Evolutionary conservation across 1,284 basidiomycete species (phyloP).

Genomic region (Marasmius tenuissimus): DNA sequence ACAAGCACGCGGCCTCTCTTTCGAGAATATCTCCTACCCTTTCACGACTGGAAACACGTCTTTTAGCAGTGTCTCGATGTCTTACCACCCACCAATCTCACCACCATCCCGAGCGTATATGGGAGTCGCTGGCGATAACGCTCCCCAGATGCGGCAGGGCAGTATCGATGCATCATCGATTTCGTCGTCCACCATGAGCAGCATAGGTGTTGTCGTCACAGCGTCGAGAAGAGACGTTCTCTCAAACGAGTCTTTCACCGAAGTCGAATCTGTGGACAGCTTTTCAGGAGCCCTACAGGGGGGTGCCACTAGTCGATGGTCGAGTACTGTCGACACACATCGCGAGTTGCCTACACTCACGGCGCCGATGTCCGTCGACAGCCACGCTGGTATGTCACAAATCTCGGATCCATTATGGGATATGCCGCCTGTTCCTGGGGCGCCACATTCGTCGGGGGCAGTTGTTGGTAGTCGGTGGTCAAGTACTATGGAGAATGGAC

Average conservation of each 20-base stretch:
- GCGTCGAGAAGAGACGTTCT: no score
- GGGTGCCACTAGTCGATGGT: no score
- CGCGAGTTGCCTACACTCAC: no score
- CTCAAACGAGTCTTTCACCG: no score
- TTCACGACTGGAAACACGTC: not conserved
- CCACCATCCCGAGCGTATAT: not conserved
- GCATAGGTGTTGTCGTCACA: no score
- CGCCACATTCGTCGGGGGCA: not conserved
- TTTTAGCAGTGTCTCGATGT: not conserved
- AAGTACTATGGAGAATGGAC: not conserved
- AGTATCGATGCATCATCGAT: no score
- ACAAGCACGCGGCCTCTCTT: not conserved
- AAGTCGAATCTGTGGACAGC: no score
- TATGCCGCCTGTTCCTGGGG: not conserved
- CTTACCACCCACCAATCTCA: not conserved
- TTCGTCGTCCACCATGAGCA: no score
- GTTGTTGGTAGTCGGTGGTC: not conserved
- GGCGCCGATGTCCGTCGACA: no score
- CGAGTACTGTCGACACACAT: no score
- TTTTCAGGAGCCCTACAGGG: no score
- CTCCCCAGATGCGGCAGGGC: not conserved
- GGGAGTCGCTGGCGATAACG: not conserved
- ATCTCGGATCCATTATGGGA: not conserved
- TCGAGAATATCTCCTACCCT: not conserved
- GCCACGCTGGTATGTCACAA: no score